Conservation (phyloP, 2,329 filamentous ascomycete genomes). For the Colletotrichum simmondsii region DNA sequence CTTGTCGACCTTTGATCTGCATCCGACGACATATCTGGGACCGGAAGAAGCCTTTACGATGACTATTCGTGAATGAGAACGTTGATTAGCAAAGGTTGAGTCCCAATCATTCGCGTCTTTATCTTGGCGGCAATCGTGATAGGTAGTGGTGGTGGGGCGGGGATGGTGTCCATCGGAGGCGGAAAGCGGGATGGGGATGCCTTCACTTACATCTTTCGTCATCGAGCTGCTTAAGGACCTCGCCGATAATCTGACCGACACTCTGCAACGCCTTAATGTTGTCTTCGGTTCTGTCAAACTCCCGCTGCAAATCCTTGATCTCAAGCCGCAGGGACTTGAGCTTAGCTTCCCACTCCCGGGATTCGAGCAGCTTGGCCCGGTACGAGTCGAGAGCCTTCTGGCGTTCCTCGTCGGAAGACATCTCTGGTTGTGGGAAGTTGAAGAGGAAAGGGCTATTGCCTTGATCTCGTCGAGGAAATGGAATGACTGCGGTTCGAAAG, state of each 20-base stretch:
- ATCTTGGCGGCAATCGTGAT: neutral
- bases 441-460: neutral
- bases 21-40: slow-evolving; percentile 97
- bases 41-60: slow-evolving; percentile 99
- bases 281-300: slow-evolving; percentile 97
- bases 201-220: slow-evolving; percentile 90
- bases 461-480: neutral
- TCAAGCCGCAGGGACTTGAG: slow-evolving; percentile 93
- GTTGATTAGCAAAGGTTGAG: neutral
- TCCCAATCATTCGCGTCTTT: neutral
- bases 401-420: slow-evolving; percentile 68
- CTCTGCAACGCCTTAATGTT: slow-evolving; percentile 99
- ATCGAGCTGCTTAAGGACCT: slow-evolving; percentile 98
- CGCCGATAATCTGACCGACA: slow-evolving; percentile 98
- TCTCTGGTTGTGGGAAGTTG: slow-evolving; percentile 40
- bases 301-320: slow-evolving; percentile 94
- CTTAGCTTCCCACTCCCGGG: slow-evolving; percentile 98
- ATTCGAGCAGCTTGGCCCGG: slow-evolving; percentile 87
- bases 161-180: neutral
- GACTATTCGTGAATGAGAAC: slow-evolving; percentile 64
- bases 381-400: slow-evolving; percentile 80
- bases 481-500: neutral
- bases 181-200: slow-evolving; percentile 1
- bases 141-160: neutral
- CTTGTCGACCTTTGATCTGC: slow-evolving; percentile 98